phyloP scores from a whole-genome alignment of 495 filamentous ascomycete species.

The Tuber umbilicatum region DNA sequence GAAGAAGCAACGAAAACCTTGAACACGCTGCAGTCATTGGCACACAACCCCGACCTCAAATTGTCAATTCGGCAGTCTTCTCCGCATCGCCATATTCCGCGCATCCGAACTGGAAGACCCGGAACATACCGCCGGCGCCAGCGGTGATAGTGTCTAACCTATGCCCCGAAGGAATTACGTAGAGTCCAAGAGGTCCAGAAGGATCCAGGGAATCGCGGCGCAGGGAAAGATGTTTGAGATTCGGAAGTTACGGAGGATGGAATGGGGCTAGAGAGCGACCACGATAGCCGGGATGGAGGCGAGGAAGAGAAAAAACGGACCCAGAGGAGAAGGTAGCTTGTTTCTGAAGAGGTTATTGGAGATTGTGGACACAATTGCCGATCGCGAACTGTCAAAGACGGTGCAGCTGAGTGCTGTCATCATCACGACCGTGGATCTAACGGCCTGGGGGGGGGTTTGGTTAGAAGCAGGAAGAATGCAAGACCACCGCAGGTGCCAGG shows the following conservation, averaged over 20 bases:
- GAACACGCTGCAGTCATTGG: constrained; percentile 66
- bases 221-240: constrained; percentile 69
- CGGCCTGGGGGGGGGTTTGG: constrained; percentile 64
- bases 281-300: constrained; percentile 64
- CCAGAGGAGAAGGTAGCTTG: constrained; percentile 60
- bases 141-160: constrained; percentile 66
- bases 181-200: constrained; percentile 54
- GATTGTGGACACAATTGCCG: constrained; percentile 66
- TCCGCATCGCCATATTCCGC: constrained; percentile 60
- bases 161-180: constrained; percentile 66
- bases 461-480: constrained; percentile 65
- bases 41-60: constrained; percentile 62
- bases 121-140: constrained; percentile 63
- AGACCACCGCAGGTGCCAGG: constrained; percentile 57
- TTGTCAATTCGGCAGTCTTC: constrained; percentile 58
- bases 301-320: constrained; percentile 57
- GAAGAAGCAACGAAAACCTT: constrained; percentile 65
- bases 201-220: constrained; percentile 59
- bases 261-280: constrained; percentile 62
- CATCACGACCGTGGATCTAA: constrained; percentile 71
- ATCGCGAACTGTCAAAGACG: constrained; percentile 63
- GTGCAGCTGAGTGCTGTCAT: constrained; percentile 65
- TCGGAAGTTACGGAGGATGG: constrained; percentile 67
- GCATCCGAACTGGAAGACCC: constrained; percentile 67
- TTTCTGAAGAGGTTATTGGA: constrained; percentile 77